phyloP scores from a whole-genome alignment of 1,284 basidiomycete species.

The Ustilago lituana region DNA sequence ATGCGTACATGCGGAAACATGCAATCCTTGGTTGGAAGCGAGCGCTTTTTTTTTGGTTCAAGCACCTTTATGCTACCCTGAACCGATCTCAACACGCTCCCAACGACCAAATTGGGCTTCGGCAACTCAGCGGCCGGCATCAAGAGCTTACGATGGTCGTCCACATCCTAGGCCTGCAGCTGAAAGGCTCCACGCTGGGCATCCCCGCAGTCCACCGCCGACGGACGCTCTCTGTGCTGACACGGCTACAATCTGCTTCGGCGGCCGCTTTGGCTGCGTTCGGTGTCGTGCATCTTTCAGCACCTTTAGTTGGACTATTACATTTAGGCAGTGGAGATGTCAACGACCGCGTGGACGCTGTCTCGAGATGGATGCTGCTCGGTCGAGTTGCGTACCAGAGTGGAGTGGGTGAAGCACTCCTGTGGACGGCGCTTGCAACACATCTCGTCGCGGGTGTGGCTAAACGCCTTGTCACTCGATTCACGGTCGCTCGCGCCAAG shows the following conservation, averaged over 20 bases:
- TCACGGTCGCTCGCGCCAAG: constrained; percentile 9
- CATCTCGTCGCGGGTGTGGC: constrained; percentile 42
- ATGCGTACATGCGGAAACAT: no score
- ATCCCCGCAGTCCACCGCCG: constrained; percentile 5
- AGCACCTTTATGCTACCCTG: no score
- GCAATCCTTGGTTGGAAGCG: no score
- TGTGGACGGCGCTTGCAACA: constrained; percentile 46
- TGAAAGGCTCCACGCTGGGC: constrained; percentile 1
- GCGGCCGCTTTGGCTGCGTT: constrained; percentile 22
- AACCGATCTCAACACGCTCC: no score
- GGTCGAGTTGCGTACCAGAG: constrained; percentile 62
- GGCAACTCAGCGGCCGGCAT: not conserved
- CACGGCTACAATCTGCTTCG: constrained; percentile 23
- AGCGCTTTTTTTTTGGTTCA: no score
- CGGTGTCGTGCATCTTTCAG: constrained; percentile 28
- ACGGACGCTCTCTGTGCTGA: not conserved
- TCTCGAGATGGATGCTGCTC: constrained; percentile 53
- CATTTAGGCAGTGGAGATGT: constrained; percentile 19
- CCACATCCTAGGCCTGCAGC: constrained; percentile 21
- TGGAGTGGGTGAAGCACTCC: constrained; percentile 43
- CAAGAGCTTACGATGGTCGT: constrained; percentile 14
- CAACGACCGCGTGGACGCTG: constrained; percentile 36
- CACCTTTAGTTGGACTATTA: constrained; percentile 29
- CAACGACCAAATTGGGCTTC: no score
- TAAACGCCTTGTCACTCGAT: constrained; percentile 26